Evolutionary conservation across 495 filamentous ascomycete genomes (phyloP).

Genomic region (Opeltia flavorubescens): DNA sequence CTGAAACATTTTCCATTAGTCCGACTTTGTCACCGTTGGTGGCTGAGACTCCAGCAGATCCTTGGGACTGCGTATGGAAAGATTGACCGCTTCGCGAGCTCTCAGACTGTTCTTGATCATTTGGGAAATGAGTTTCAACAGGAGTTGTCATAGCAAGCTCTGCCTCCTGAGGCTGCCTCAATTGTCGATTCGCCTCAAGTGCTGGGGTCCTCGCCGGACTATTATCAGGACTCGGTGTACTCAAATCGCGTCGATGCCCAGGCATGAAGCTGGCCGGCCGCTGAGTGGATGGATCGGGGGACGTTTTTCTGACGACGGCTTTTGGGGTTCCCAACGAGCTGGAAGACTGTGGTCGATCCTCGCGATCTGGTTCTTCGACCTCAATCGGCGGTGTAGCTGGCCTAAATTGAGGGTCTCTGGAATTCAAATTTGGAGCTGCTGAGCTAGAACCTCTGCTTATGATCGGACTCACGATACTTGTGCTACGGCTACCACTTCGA

Average conservation of each 20-base stretch:
- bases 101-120: neutral
- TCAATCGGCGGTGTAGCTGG: slow-evolving; percentile 40
- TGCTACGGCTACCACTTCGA: slow-evolving; percentile 51
- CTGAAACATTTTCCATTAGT: neutral
- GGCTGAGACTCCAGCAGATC: no score
- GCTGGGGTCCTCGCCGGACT: slow-evolving; percentile 47
- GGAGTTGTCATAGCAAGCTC: slow-evolving; percentile 28
- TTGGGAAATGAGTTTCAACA: slow-evolving; percentile 6
- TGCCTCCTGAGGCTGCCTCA: slow-evolving; percentile 28
- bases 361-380: slow-evolving; percentile 29
- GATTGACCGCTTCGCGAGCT: neutral
- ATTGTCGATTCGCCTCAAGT: slow-evolving; percentile 26
- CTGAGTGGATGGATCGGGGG: slow-evolving; percentile 15
- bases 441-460: slow-evolving; percentile 38
- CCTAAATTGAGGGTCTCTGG: slow-evolving; percentile 14
- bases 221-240: slow-evolving; percentile 45
- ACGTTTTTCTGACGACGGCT: slow-evolving; percentile 20
- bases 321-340: slow-evolving; percentile 4
- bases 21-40: no score
- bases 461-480: slow-evolving; percentile 54
- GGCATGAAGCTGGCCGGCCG: slow-evolving; percentile 29
- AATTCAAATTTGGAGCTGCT: slow-evolving; percentile 14
- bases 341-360: slow-evolving; percentile 12
- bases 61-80: neutral
- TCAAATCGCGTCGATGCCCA: slow-evolving; percentile 46